Evolutionary conservation across 1,284 basidiomycete genomes (phyloP), one percentile per base, ranked within the genome.

Genomic region (Apiotrichum brassicae): DNA sequence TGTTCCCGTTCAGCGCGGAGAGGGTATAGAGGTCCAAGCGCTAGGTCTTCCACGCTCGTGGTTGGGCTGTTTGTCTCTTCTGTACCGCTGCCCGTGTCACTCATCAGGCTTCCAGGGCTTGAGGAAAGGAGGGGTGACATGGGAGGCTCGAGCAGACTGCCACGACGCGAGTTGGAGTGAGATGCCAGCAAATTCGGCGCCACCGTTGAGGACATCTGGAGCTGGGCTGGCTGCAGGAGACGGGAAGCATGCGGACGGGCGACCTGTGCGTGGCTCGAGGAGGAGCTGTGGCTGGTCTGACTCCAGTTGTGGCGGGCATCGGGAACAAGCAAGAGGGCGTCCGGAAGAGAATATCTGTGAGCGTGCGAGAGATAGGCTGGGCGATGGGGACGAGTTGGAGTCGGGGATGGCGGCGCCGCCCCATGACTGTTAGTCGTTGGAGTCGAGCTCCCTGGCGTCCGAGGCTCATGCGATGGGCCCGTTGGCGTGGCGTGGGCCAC

Each of bases 191-290:
- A n/a, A n/a, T n/a, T n/a, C n/a, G n/a, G n/a, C n/a, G n/a, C n/a
- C n/a, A n/a, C n/a, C n/a, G n/a, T n/a, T n/a, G n/a, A n/a, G 11
- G 42, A 41, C 55, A 56, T 56, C 33, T 19, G 25, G 3, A 56
- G 48, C 36, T 50, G 55, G 2, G 48, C 26, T 4, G 55, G 51
- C 35, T 50, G 51, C 16, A 51, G 51, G 13, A 56, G 35, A 0
- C 51, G 48, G 3, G 46, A 35, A 5, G 55, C 51, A 5, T 51
- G 50, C 3, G 51, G 55, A 6, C 45, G 48, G 4, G 30, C 6
- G 3, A n/a, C 12, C 13, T 20, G 28, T 8, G 20, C 26, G 11
- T 42, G 18, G 18, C 25, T 19, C 6, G 25, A 26, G 18, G 14
- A 12, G 23, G 25, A 28, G 9, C 8, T 25, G n/a, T 40, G 25